Evolutionary conservation across 495 filamentous ascomycete species (phyloP), one percentile per base, ranked within the genome.

Genomic region (Neurospora tetraspora): DNA sequence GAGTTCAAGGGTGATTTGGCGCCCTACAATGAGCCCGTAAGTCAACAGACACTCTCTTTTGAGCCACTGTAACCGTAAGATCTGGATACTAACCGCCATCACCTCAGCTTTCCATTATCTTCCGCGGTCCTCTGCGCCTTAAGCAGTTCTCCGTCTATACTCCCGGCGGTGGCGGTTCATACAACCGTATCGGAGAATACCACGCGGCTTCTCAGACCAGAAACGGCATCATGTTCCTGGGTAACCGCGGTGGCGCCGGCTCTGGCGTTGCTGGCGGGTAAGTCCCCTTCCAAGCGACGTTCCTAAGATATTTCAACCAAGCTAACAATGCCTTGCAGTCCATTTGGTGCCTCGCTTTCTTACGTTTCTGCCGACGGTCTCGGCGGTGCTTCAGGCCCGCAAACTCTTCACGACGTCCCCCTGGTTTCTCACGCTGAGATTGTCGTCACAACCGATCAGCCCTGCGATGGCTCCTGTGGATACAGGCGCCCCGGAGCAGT

Each of bases 21-120:
- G 39, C 92, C 92, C 0, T 84, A 92, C 70, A 80, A 89, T 77
- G 89, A 91, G 72, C 89, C 91, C 76, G 91, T 92, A 80, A 79
- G 85, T 34, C 31, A 34, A 34, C 31, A 34, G 31, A 34, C 4
- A 34, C 31, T 34, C 31, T 5, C 31, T 34, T 34, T 34, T 4
- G 0, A 34, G 31, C 31, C 31, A 34, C 31, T 34, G 4, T 34
- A 34, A 34, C 31, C 31, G 31, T 34, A 34, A 34, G 31, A 34
- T 5, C 4, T 34, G 31, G 31, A 23, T 47, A 2, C 9, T 23
- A 11, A n/a, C n/a, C n/a, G 2, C 12, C 5, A 0, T 43, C 18
- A 4, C 45, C 42, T 39, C 71, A 93, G 91, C 78, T 93, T 39
- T 91, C 90, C 1, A 69, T 92, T 68, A 89, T 92, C 76, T 86